Percentiles rank a stretch among this genome's conserved stretches.
phyloP scores from a whole-genome alignment of 805 yeast genomes.

The Kodamaea jinghongensis region DNA sequence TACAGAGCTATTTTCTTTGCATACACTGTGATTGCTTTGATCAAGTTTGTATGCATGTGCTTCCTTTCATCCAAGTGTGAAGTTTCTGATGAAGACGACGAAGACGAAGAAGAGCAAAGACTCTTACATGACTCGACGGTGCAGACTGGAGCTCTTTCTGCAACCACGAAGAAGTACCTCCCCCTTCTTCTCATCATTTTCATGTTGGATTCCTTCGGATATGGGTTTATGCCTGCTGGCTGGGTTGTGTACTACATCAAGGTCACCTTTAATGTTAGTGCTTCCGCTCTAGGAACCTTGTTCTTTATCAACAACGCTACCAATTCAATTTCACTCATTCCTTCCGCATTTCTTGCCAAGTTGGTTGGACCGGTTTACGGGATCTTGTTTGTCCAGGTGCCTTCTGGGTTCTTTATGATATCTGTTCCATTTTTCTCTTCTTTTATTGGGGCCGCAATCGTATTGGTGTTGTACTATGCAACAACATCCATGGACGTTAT shows the following conservation, averaged over 20 bases:
- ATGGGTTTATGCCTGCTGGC: conserved; percentile 83
- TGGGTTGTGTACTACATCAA: conserved; percentile 86
- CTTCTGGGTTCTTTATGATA: conserved; percentile 66
- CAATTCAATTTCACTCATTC: conserved; percentile 68
- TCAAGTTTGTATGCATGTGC: conserved; percentile 51
- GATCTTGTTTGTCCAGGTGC: conserved; percentile 69
- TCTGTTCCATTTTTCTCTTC: conserved; percentile 25
- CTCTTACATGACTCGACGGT: conserved; percentile 1
- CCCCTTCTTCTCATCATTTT: conserved; percentile 56
- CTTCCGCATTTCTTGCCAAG: conserved; percentile 70
- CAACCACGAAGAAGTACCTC: conserved; percentile 42
- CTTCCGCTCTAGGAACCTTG: conserved; percentile 61
- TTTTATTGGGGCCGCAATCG: conserved; percentile 46
- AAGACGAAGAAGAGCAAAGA: conserved; percentile 16
- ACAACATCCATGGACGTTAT: conserved; percentile 87
- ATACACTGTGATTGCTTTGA: conserved; percentile 53
- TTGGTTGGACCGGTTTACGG: conserved; percentile 76
- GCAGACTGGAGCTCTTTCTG: conserved; percentile 26
- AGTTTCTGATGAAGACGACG: conserved; percentile 19
- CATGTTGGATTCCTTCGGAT: conserved; percentile 83
- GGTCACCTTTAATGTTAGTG: conserved; percentile 49
- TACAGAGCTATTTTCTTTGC: conserved; percentile 57
- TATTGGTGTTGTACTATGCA: conserved; percentile 55
- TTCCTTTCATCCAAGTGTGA: conserved; percentile 56
- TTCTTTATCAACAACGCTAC: conserved; percentile 63